Base-by-base conservation (phyloP, 2,329 filamentous ascomycete genomes). In the Metarhizium brunneum region DNA sequence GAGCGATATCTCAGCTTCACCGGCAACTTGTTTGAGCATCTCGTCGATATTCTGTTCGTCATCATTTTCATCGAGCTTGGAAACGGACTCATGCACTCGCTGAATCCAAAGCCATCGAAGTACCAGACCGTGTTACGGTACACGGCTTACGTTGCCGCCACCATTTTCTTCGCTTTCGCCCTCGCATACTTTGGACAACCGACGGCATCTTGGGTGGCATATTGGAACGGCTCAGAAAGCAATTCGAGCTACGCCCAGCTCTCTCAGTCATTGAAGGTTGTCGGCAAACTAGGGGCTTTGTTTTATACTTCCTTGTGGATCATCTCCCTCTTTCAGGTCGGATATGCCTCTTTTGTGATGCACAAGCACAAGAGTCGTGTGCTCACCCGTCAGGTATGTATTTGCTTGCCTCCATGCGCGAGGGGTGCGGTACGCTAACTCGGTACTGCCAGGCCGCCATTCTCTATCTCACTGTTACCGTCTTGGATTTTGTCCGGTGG, bases 1-100 rank as follows among this genome's bases (percentile, higher is more conserved):
- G 56, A 57, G 42, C 47, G 56, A 30, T 57, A 55, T 43, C 51
- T 57, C 35, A 57, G 56, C 47, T 57, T 57, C 40, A 53, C 50
- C 3, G 56, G 56, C 30, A 57, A 57, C n/a, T 47, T 57, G 11
- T 57, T 55, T 45, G 56, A 57, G 50, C 47, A 57, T 30, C 20
- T 55, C 1, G 53, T 55, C 32, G 56, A 55, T 20, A 16, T 57
- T 35, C 18, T 48, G 16, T 53, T 57, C 18, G 35, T 57, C 25
- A 25, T 55, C 10, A 25, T 57, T 25, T 45, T 57, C 20, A 36
- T 54, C 18, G 56, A 57, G 54, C 40, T 57, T 3, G 56, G 56
- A 20, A 57, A 53, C 25, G 56, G 56, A 5, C 53, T 57, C 4
- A 55, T 57, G 56, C 29, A 48, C 32, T 50, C 54, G 30, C 42